Evolutionary conservation across 1,139 yeast species (phyloP).

Genomic region (Candida pseudocylindracea): DNA sequence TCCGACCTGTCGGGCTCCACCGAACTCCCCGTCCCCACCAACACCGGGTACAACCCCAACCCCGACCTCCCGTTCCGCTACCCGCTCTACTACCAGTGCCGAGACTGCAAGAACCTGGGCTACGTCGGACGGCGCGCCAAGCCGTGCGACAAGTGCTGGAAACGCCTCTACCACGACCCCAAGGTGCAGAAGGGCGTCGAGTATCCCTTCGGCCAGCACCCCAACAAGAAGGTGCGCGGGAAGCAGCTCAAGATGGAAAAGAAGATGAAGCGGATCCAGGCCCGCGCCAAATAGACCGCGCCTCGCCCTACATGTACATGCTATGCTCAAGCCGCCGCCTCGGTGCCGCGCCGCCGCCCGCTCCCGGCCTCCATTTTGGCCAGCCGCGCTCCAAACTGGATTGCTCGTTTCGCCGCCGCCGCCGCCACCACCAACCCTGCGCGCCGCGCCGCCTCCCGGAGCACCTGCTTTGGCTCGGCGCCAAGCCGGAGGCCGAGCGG

Average conservation of each 20-base stretch:
- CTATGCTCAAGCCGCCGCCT: too few relatives aligned
- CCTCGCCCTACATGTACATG: too few relatives aligned
- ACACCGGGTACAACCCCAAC: slow-evolving; percentile 13
- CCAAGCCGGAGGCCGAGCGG: slow-evolving; percentile 10
- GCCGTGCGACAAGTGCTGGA: slow-evolving; percentile 44
- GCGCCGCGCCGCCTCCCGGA: slow-evolving; percentile 36
- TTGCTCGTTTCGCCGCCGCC: slow-evolving; percentile 76
- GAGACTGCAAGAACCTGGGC: slow-evolving; percentile 62
- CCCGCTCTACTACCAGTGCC: slow-evolving; percentile 39
- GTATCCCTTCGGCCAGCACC: too few relatives aligned
- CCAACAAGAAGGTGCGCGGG: too few relatives aligned
- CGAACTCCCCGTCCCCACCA: too few relatives aligned
- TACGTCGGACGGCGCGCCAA: slow-evolving; percentile 37
- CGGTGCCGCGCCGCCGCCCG: slow-evolving; percentile 44
- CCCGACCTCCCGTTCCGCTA: slow-evolving; percentile 21
- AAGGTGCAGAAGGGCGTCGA: too few relatives aligned
- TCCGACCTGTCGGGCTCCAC: too few relatives aligned
- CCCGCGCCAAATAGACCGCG: too few relatives aligned
- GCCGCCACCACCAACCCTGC: slow-evolving; percentile 35
- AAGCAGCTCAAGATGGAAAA: too few relatives aligned
- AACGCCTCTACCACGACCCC: too few relatives aligned
- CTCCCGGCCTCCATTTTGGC: slow-evolving; percentile 77
- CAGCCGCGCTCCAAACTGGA: slow-evolving; percentile 88
- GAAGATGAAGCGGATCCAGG: too few relatives aligned
- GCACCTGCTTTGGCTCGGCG: slow-evolving; percentile 31